Base-by-base conservation (phyloP, 805 yeast genomes). In the Nematodospora valgi region DNA sequence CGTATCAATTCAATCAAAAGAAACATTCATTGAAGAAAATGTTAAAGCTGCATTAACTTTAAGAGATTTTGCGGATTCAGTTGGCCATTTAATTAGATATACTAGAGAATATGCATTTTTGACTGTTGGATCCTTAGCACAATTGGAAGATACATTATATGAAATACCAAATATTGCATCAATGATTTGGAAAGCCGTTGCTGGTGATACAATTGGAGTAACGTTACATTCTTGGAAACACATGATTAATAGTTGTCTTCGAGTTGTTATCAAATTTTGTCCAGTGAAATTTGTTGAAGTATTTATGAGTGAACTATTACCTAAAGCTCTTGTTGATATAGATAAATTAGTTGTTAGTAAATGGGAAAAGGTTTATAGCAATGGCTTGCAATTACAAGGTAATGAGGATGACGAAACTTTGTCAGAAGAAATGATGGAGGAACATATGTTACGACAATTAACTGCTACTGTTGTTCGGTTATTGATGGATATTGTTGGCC, bases 361-460 rank as follows among this genome's bases (percentile, higher is more conserved):
- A 54, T 93, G 98, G 98, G 76, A 71, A 19, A 69, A 67, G 44
- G 85, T 79, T 13, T 77, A 74, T 53, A 58, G 64, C 35, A 78
- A 73, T 21, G 82, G 83, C 3, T 51, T 76, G 24, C 78, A 75
- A 44, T 58, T 72, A 25, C 77, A 73, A 46, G 80, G 80, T 0
- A 71, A 73, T 27, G 78, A 74, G 27, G 82, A 79, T 41, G 95
- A 88, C 48, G 89, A 80, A 34, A 86, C 87, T 16, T 69, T 91
- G 50, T 82, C 93, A n/a, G 96, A 89, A 47, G 98, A 93, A 54
- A 93, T 93, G 94, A 82, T 93, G 85, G 97, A 91, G 47, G 98
- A 93, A 55, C 96, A 91, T 58, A 74, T 91, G 68, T 65, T 91
- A 40, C 71, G 98, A 47, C 98, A 93, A 56, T 72, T 93, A 25